phyloP scores from a whole-genome alignment of 2,329 filamentous ascomycete species.

The Colletotrichum orbiculare region DNA sequence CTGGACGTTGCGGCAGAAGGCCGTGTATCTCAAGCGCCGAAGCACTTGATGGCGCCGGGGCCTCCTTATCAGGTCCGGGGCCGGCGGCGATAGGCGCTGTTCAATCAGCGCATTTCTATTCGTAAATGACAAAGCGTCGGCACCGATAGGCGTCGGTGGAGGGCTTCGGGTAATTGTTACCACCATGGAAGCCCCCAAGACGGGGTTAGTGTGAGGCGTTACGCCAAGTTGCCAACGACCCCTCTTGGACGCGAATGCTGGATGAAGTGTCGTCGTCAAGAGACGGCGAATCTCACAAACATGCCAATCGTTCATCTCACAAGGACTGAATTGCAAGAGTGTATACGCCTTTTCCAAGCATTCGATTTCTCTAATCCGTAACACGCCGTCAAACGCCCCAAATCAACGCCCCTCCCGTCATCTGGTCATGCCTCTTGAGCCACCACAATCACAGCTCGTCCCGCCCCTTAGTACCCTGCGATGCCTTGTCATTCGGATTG shows the following conservation, averaged over 20 bases:
- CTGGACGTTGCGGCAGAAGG: not conserved
- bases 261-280: too few relatives aligned
- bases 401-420: conserved; percentile 13
- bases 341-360: not conserved
- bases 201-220: conserved; percentile 23
- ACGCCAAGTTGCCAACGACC: conserved; percentile 1
- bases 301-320: too few relatives aligned
- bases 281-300: too few relatives aligned
- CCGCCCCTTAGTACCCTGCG: conserved; percentile 26
- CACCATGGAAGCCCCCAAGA: conserved; percentile 6
- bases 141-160: conserved; percentile 13
- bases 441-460: conserved; percentile 14
- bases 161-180: conserved; percentile 18
- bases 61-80: conserved; percentile 30
- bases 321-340: too few relatives aligned
- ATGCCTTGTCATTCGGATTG: conserved; percentile 32
- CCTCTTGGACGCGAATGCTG: not conserved
- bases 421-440: not conserved
- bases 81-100: conserved; percentile 17
- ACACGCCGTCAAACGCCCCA: not conserved
- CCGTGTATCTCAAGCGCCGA: not conserved
- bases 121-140: conserved; percentile 25
- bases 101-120: conserved; percentile 31
- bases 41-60: conserved; percentile 11
- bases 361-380: conserved; percentile 1